A percentile compares a stretch with the other conserved stretches of the same genome.
These are phyloP conservation scores for Alternaria arborescens DNA, from an alignment of 2,329 filamentous ascomycete species.

Conservation along the genomic window DNA sequence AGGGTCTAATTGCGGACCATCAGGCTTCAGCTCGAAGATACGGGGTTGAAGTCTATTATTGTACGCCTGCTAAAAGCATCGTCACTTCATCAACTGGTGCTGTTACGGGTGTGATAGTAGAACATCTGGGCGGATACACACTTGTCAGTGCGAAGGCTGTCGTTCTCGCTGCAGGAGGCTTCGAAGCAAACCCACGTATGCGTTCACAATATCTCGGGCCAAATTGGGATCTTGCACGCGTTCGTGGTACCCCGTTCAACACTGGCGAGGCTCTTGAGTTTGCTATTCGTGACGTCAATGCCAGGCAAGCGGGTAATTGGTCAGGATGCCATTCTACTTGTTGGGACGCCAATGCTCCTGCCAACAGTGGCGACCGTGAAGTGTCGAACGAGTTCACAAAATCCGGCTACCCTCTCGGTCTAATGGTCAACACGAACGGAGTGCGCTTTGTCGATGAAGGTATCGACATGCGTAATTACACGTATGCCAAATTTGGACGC, in stretches of 20 bases:
- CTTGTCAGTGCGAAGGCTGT: conserved; percentile 54
- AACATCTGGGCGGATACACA: conserved; percentile 30
- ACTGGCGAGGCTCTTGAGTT: conserved; percentile 66
- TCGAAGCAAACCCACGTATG: conserved; percentile 68
- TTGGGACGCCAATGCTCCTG: conserved; percentile 70
- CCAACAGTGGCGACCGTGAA: conserved; percentile 64
- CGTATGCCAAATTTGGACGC: conserved; percentile 71
- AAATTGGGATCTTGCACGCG: conserved; percentile 69
- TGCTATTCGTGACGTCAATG: conserved; percentile 61
- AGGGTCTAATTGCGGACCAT: conserved; percentile 64
- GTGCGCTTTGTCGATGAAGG: conserved; percentile 73
- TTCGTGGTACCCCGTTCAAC: conserved; percentile 71
- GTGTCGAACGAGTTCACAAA: conserved; percentile 74
- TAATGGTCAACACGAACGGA: conserved; percentile 70
- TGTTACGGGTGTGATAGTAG: conserved; percentile 47
- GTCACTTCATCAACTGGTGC: conserved; percentile 43
- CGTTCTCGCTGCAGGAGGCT: conserved; percentile 68
- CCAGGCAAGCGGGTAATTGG: conserved; percentile 66
- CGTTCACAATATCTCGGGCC: conserved; percentile 65
- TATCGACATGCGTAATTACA: conserved; percentile 70
- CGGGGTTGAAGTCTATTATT: conserved; percentile 59
- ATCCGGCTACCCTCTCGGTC: conserved; percentile 71
- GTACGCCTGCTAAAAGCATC: conserved; percentile 57
- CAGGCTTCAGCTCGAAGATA: conserved; percentile 53
- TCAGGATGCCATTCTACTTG: conserved; percentile 71